Evolutionary conservation across 2,329 filamentous ascomycete species (phyloP), one percentile per base, ranked within the genome.

Genomic region (Endothia cerciana): DNA sequence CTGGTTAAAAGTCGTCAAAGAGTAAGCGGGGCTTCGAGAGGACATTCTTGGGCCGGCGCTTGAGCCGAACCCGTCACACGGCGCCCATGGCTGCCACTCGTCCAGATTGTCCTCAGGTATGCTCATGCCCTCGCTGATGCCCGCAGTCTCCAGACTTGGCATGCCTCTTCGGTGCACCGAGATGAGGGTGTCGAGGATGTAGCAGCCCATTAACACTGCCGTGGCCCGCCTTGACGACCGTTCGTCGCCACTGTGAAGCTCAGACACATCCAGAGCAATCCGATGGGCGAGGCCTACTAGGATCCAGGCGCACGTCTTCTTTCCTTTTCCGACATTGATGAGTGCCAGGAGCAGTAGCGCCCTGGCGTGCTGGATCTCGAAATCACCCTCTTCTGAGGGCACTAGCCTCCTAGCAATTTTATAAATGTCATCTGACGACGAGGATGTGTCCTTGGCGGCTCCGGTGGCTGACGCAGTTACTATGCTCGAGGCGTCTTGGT

Each of bases 11-110:
- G 77, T 79, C 47, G 74, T 76, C n/a, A 80, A 64, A 4, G 78
- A 75, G 43, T 80, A 77, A 1, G 74, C 74, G 1, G 75, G 72
- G 38, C 69, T 75, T 25, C 73, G 70, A 19, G 59, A 60, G 25
- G 70, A 71, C 67, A 71, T 71, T 0, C 67, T 63, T 22, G 73
- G 71, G 2, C 69, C 68, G 4, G 66, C 11, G 28, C 60, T 64
- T 28, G 68, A 66, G 4, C 78, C 77, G 59, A 81, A 80, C 3
- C 75, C 78, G 4, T 73, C 71, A 66, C 81, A 80, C 33, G 87
- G 85, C 22, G 82, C 81, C 90, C 90, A 93, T 1, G 88, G 87
- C 69, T 90, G 87, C 90, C 90, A 92, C 77, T 92, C 89, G 72
- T 92, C 90, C 25, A 89, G 77, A 1, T 88, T 88, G 70, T 91